phyloP scores from a whole-genome alignment of 306 rosid genomes.

The Luffa aegyptiaca region DNA sequence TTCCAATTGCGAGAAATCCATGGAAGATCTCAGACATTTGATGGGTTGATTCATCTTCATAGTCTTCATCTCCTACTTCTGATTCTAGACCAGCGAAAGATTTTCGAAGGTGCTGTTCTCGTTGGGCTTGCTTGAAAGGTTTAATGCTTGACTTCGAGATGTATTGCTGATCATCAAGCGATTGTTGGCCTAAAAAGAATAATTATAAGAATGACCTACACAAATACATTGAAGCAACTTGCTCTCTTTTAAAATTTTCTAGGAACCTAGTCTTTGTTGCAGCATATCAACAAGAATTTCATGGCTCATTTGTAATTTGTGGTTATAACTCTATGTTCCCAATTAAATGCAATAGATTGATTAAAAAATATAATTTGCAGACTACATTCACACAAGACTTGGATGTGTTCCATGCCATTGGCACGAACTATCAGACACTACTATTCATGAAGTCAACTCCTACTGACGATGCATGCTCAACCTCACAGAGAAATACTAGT shows the following conservation, averaged over 20 bases:
- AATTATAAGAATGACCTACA: conserved; percentile 39
- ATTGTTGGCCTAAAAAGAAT: conserved; percentile 61
- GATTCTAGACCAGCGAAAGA: conserved; percentile 67
- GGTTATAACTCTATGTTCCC: background rate
- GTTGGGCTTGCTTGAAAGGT: conserved; percentile 44
- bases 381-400: background rate
- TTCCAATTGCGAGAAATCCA: conserved; percentile 93
- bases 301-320: background rate
- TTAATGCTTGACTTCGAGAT: conserved; percentile 40
- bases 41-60: conserved; percentile 42
- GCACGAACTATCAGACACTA: background rate
- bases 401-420: background rate
- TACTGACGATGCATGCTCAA: background rate
- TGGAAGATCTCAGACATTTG: conserved; percentile 65
- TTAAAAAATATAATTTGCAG: background rate
- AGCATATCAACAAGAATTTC: background rate
- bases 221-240: background rate
- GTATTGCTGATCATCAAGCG: conserved; percentile 73
- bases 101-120: conserved; percentile 44
- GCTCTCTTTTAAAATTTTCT: background rate
- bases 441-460: background rate
- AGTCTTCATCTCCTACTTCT: conserved; percentile 43
- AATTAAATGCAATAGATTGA: background rate
- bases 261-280: background rate
- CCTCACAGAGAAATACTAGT: background rate